Evolutionary conservation across 345 rosid species (phyloP), one percentile per base, ranked within the genome.

Genomic region (Mercurialis annua): DNA sequence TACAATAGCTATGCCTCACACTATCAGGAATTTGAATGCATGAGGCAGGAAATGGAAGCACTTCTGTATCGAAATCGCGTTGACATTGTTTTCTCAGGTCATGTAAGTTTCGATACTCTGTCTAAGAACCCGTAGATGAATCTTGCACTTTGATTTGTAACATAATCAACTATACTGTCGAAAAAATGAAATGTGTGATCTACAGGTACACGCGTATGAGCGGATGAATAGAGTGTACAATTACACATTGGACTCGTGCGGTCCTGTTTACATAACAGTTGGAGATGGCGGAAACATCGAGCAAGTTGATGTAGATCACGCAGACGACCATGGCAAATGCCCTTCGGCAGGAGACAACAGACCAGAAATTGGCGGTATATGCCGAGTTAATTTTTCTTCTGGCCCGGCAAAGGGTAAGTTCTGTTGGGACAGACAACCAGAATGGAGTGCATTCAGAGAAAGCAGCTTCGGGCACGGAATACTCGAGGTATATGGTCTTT

Each of bases 251-350:
- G 89, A 90, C 70, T 73, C 79, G 31, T 92, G 97, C 59, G 97
- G 88, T 16, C 92, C 92, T 18, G 80, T 88, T 59, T 84, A 90
- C 81, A 79, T 90, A 72, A 85, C 85, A 26, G 84, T 90, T 10
- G 98, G 97, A 68, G 98, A 92, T 73, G 90, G 90, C 42, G 98
- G 97, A 46, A 90, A 92, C 66, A 88, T 88, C 14, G 98, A 92
- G 77, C 69, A 90, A 70, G 80, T 90, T 34, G 87, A 84, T 26
- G 88, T 92, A 0, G 84, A 85, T 54, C 80, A 77, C 72, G 95
- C 96, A 24, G 96, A 90, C 68, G 88, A 90, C 44, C 85, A 84
- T 55, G 91, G 84, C 57, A 86, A 86, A 57, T 88, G 97, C 69
- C 98, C 98, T 56, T 80, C 90, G 2, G 75, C 89, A 6, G 73